Evolutionary conservation across 2,329 filamentous ascomycete species (phyloP), one percentile per base, ranked within the genome.

Genomic region (Zalaria obscura): DNA sequence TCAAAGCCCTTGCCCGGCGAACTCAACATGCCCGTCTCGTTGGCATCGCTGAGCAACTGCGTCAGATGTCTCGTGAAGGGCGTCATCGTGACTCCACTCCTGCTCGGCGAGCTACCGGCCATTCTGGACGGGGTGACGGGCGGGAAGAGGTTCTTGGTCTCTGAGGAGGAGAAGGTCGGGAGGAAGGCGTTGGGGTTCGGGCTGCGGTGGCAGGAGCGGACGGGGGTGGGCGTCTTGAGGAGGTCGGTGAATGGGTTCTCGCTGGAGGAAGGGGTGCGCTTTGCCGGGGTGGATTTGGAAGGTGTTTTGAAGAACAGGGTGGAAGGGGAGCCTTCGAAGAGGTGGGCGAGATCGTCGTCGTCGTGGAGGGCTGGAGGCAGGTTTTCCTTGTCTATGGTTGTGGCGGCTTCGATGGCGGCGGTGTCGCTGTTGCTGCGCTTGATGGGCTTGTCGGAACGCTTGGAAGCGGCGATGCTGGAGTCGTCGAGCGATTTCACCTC

Each of bases 11-110:
- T 35, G 25, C 44, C 47, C 11, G 55, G 55, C 32, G 55, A 57
- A 2, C 50, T 52, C 40, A 55, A 54, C 5, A 41, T 41, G 3
- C 39, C 47, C 2, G 42, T 49, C 25, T 46, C 48, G 28, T 48
- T 53, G 5, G 47, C 48, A 25, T 79, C 73, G 5, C 72, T 77
- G 18, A 83, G 65, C 45, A 84, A 65, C 50, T 80, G 72, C 48
- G 72, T 74, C 31, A 85, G 68, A 25, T 77, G 74, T 32, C 72
- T 68, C 2, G 75, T 76, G 52, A 80, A 72, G 0, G 78, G 77
- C 4, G 76, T 76, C 41, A 63, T 56, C 25, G 62, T 51, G 27
- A 50, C 51, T 18, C 36, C 39, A 25, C 27, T 37, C 27, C 32
- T 25, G n/a, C 28, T 41, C 37, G 51, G 53, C 10, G 50, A 49